Percentiles rank a stretch among this genome's conserved stretches.
phyloP scores from a whole-genome alignment of 2,329 filamentous ascomycete species.

The Stagonosporopsis cucurbitacearum region DNA sequence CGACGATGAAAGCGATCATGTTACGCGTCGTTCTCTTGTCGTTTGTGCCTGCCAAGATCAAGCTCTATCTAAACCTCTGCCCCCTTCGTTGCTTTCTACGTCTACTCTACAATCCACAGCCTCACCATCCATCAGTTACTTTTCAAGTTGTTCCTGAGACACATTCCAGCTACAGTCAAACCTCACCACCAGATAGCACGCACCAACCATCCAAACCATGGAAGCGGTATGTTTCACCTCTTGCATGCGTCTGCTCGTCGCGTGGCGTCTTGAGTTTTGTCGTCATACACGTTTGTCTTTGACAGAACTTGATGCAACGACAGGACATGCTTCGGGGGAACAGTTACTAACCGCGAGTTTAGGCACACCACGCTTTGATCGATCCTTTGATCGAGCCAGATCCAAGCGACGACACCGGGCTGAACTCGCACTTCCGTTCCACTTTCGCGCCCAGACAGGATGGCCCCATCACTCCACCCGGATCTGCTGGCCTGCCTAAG shows the following conservation, averaged over 20 bases:
- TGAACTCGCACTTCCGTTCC: slow-evolving; percentile 63
- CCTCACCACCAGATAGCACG: slow-evolving; percentile 4
- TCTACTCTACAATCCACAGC: slow-evolving; percentile 7
- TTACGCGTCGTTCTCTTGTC: slow-evolving; percentile 33
- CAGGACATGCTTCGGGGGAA: no score
- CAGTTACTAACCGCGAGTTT: slow-evolving; percentile 16
- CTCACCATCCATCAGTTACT: slow-evolving; percentile 2
- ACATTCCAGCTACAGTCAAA: background rate
- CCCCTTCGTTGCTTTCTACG: slow-evolving; percentile 24
- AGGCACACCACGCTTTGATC: slow-evolving; percentile 72
- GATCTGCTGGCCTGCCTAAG: slow-evolving; percentile 34
- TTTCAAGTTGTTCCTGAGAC: slow-evolving; percentile 18
- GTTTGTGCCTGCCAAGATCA: slow-evolving; percentile 44
- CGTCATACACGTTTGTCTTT: background rate
- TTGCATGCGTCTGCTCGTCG: background rate
- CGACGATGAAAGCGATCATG: slow-evolving; percentile 33
- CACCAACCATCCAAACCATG: slow-evolving; percentile 7
- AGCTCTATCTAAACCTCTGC: slow-evolving; percentile 28
- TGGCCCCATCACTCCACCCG: slow-evolving; percentile 40
- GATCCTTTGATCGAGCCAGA: slow-evolving; percentile 73
- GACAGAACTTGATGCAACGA: background rate
- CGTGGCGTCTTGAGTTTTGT: background rate
- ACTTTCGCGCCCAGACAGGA: slow-evolving; percentile 50
- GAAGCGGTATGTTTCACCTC: slow-evolving; percentile 11
- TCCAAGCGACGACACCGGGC: slow-evolving; percentile 70